Conservation (phyloP, 345 rosid species). For the Garcia nutans region DNA sequence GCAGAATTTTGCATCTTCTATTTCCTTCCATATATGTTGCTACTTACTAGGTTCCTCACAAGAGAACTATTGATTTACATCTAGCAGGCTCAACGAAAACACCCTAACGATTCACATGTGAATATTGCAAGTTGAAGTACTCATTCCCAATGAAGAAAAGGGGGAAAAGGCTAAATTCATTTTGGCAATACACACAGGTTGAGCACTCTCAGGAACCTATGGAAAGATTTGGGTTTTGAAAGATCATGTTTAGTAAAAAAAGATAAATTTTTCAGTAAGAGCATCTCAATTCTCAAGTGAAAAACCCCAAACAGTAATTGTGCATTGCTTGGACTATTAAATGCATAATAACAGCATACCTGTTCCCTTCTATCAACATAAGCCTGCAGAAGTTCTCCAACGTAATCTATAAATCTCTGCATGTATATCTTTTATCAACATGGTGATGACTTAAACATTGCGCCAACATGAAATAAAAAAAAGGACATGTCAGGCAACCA, state of each 20-base stretch:
- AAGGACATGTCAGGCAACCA: conserved; percentile 25
- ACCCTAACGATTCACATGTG: background rate
- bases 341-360: conserved; percentile 43
- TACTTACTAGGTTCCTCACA: background rate
- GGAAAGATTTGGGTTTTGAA: background rate
- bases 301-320: background rate
- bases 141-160: background rate
- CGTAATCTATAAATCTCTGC: conserved; percentile 85
- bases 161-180: background rate
- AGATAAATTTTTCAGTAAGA: background rate
- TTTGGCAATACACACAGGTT: background rate
- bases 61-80: background rate
- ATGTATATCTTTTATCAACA: conserved; percentile 26
- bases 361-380: conserved; percentile 93
- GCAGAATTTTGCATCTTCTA: background rate
- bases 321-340: background rate
- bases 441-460: conserved; percentile 6
- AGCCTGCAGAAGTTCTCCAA: conserved; percentile 88
- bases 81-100: background rate
- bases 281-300: conserved; percentile 4
- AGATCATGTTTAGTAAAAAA: background rate
- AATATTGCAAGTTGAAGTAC: background rate
- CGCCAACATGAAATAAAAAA: conserved; percentile 9
- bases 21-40: background rate
- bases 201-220: background rate